Base-by-base conservation (phyloP, 805 yeast genomes). In the Hanseniaspora lindneri region DNA sequence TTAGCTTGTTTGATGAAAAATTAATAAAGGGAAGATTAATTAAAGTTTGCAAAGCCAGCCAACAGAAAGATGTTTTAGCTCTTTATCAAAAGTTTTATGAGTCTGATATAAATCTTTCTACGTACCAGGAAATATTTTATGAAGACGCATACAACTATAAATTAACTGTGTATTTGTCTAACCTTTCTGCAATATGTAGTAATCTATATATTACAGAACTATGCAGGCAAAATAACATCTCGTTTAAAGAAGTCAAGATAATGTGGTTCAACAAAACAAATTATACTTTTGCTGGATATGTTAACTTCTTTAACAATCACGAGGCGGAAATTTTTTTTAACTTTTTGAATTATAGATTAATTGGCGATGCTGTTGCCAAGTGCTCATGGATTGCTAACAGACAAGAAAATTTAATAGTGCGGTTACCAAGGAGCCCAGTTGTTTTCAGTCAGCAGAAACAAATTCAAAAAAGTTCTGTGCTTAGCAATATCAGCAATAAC, bases 1-100 rank as follows among this genome's bases (percentile, higher is more conserved):
- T 73, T 17, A 54, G 60, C 20, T 50, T 52, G 16, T 55, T 63
- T 33, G 60, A 69, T 49, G 58, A 59, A 14, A 52, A 58, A 9
- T 27, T 41, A 1, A 63, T 62, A 39, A 59, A 58, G 39, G 63
- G 58, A 3, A 60, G 56, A 41, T 55, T 51, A 14, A 51, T 63
- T 2, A 49, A 49, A 27, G 61, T 62, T 23, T 35, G 46, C 23
- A 32, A 39, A 29, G 41, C 34, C 29, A 27, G 29, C 8, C 8
- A 27, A 27, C 29, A 27, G 29, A 27, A 27, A 27, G n/a, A n/a
- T n/a, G n/a, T n/a, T n/a, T n/a, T n/a, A 24, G 34, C 19, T 13
- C 24, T 2, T 3, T 20, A 21, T 34, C 35, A 40, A 34, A 6
- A 21, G 25, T n/a, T 23, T 11, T 36, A 13, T 25, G 32, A 39